Base-by-base conservation (phyloP, 2,329 filamentous ascomycete species). In the Lachnellula suecica region DNA sequence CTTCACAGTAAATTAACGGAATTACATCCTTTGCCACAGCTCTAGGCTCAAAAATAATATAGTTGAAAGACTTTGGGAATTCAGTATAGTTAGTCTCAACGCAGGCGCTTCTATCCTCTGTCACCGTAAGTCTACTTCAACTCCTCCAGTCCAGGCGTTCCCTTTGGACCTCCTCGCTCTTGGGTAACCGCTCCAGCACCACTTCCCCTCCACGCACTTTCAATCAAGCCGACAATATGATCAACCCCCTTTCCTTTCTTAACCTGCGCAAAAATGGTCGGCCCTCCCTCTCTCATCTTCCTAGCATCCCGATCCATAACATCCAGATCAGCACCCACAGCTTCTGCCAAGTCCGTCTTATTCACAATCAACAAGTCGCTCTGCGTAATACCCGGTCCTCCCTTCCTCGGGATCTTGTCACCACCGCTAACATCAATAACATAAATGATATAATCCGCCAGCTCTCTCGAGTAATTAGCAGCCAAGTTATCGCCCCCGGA, bases 391-490 rank as follows among this genome's bases (percentile, higher is more conserved):
- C 94, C 94, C 0, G 94, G 94, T 0, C 94, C 94, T 24, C 94
- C 94, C 75, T 99, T 99, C 24, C 94, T 76, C 0, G 94, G 94
- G 46, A 99, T 87, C 81, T 99, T 99, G 72, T 99, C 94, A 11
- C 94, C 94, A 20, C 94, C 94, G 51, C 86, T 89, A 17, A 99
- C 94, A 72, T 99, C 94, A 63, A 99, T 97, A 25, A 99, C 94
- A 70, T 99, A 99, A 73, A 99, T 87, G 72, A 99, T 99, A 70
- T 89, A 99, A 71, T 99, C 94, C 2, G 94, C 94, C 60, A 99
- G 78, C 73, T 99, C 94, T 52, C 94, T 82, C 50, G 84, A 89
- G 79, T 99, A 99, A 77, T 99, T 99, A 4, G 94, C 94, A 0
- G 94, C 94, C 1, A 99, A 82, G 70, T 99, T 99, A 71, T 99